Conservation (phyloP, 352 stramenopile species). For the Phytophthora podocarpi region DNA sequence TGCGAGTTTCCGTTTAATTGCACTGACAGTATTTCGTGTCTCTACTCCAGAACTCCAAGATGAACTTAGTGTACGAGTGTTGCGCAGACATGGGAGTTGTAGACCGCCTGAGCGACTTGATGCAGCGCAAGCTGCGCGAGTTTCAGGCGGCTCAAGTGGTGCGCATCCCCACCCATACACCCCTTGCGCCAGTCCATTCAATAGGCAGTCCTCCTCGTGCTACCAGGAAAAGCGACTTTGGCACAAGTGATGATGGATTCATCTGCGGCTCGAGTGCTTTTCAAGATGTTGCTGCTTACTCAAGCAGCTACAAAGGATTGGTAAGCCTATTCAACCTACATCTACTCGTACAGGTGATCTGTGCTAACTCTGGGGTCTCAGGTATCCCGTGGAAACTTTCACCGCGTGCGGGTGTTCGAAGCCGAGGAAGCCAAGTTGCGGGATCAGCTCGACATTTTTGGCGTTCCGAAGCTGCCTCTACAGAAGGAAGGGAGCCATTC, state of each 20-base stretch:
- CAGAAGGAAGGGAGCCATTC: constrained; percentile 21
- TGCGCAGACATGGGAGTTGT: constrained; percentile 55
- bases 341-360: not conserved
- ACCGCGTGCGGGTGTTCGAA: constrained; percentile 62
- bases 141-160: constrained; percentile 52
- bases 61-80: constrained; percentile 69
- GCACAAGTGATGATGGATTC: constrained; percentile 45
- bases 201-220: constrained; percentile 26
- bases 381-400: constrained; percentile 47
- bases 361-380: constrained; percentile 12
- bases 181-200: constrained; percentile 9
- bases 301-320: constrained; percentile 72
- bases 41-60: constrained; percentile 62
- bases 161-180: constrained; percentile 2
- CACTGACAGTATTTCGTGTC: not conserved
- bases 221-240: constrained; percentile 30
- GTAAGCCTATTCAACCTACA: constrained; percentile 1
- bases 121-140: constrained; percentile 63
- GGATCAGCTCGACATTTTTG: constrained; percentile 68
- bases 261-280: constrained; percentile 67
- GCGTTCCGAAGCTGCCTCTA: constrained; percentile 51
- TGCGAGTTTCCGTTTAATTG: not conserved
- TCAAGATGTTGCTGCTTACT: constrained; percentile 58
- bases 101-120: constrained; percentile 62
- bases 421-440: constrained; percentile 56